Evolutionary conservation across 495 filamentous ascomycete genomes (phyloP), one percentile per base, ranked within the genome.

Genomic region (Lasiosphaeria ovina): DNA sequence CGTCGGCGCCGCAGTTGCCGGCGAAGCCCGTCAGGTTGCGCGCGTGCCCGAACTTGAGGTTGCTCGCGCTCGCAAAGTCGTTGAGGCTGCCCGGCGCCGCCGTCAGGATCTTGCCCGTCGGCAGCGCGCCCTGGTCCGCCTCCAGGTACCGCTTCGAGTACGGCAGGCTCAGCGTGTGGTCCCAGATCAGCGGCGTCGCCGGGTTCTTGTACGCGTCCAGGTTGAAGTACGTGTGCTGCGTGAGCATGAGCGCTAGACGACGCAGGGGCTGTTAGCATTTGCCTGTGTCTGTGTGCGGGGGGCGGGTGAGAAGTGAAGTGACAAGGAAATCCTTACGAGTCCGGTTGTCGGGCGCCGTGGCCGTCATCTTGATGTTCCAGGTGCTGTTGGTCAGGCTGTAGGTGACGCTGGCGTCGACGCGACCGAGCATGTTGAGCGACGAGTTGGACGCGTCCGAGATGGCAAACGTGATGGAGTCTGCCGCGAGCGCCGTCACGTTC

Each of bases 161-260:
- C 6, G 91, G 91, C 63, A 92, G 77, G 66, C 87, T 77, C 45
- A 93, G 74, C 48, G 79, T 84, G 68, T 93, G 83, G 61, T 92
- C 85, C 67, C 91, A 83, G 63, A 91, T 85, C 9, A 82, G 72
- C 53, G 81, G 75, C 33, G 85, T 83, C 48, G 74, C 61, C 0
- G 83, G 80, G 65, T 85, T 79, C 44, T 72, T 76, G 77, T 89
- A 93, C 10, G 83, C 91, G 66, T 92, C 90, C 53, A 95, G 80
- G 74, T 93, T 93, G 86, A 90, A 93, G 78, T 93, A 95, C 59
- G 90, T 86, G 77, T 91, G 89, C 65, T 91, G 89, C 56, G 78
- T 79, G 35, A 93, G 85, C 81, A 91, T 88, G 70, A 91, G 71
- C 77, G 57, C 83, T 84, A 38, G 74, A 55, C 79, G 64, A 14